phyloP scores from a whole-genome alignment of 1,284 basidiomycete species.

The Testicularia cyperi region DNA sequence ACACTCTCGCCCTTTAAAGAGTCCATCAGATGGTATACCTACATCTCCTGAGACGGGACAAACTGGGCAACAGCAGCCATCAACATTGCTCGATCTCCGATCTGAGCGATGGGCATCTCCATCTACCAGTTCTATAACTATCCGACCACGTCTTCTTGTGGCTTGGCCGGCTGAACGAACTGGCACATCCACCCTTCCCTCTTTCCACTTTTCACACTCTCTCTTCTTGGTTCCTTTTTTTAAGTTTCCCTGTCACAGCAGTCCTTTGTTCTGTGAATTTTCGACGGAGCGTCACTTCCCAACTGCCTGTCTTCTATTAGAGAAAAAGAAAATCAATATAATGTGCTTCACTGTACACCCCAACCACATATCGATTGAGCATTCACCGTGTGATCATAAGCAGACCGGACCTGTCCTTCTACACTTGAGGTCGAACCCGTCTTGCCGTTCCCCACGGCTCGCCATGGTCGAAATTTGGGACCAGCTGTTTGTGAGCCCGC shows the following conservation, averaged over 20 bases:
- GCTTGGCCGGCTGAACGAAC: background rate
- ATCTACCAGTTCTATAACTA: background rate
- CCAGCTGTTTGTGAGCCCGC: too few relatives aligned
- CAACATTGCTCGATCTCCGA: too few relatives aligned
- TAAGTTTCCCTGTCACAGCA: background rate
- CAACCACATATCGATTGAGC: too few relatives aligned
- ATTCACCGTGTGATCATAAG: too few relatives aligned
- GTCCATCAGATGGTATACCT: background rate
- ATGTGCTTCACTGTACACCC: background rate
- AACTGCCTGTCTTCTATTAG: background rate
- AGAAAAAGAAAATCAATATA: background rate
- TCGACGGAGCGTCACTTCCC: too few relatives aligned
- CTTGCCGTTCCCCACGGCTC: too few relatives aligned
- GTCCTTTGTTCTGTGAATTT: too few relatives aligned
- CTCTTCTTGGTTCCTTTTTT: background rate
- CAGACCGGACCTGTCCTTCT: too few relatives aligned
- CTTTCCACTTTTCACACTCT: background rate
- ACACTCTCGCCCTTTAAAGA: background rate
- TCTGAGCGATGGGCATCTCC: background rate
- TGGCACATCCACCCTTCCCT: background rate
- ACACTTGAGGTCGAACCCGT: too few relatives aligned
- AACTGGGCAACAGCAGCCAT: slow-evolving; percentile 1
- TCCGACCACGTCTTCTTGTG: background rate
- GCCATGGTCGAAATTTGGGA: too few relatives aligned
- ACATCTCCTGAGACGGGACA: slow-evolving; percentile 1